Evolutionary conservation across 2,329 filamentous ascomycete species (phyloP).

Genomic region (Ascochyta koolunga): DNA sequence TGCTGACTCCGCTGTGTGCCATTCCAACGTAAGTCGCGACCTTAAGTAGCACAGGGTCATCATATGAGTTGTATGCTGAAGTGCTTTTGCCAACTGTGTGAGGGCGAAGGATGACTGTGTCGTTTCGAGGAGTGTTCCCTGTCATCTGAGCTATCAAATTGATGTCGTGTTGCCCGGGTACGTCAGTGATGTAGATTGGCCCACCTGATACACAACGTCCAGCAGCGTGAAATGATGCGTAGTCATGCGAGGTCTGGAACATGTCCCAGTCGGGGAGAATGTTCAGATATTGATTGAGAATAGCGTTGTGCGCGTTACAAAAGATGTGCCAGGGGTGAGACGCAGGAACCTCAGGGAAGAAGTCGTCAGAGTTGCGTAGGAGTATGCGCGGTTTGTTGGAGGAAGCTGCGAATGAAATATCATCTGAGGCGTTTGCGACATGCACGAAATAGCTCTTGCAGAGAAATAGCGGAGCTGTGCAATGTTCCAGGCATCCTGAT

Average conservation of each 20-base stretch:
- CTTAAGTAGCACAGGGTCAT: slow-evolving; percentile 75
- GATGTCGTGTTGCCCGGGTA: slow-evolving; percentile 80
- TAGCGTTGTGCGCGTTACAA: slow-evolving; percentile 85
- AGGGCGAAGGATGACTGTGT: slow-evolving; percentile 81
- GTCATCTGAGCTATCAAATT: slow-evolving; percentile 81
- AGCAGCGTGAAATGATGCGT: slow-evolving; percentile 85
- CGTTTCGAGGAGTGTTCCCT: slow-evolving; percentile 71
- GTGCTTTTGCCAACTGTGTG: slow-evolving; percentile 74
- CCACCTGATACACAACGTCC: slow-evolving; percentile 89
- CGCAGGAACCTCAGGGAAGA: slow-evolving; percentile 80
- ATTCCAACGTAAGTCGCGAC: slow-evolving; percentile 78
- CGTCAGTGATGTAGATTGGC: slow-evolving; percentile 92
- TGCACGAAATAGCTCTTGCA: slow-evolving; percentile 84
- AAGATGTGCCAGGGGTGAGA: slow-evolving; percentile 96
- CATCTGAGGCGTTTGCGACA: slow-evolving; percentile 87
- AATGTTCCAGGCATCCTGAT: slow-evolving; percentile 86
- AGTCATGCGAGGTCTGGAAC: slow-evolving; percentile 72
- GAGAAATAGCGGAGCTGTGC: slow-evolving; percentile 79
- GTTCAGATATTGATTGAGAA: slow-evolving; percentile 85
- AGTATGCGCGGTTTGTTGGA: slow-evolving; percentile 75
- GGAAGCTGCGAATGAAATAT: slow-evolving; percentile 85
- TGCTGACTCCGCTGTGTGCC: slow-evolving; percentile 71
- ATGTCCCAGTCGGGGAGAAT: slow-evolving; percentile 84
- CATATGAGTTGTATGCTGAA: slow-evolving; percentile 76
- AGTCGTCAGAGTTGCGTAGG: slow-evolving; percentile 88